A percentile compares a stretch with the other conserved stretches of the same genome.
These are phyloP conservation scores for Chlorencoelia australis DNA, from an alignment of 2,329 filamentous ascomycete species.

Conservation along the genomic window DNA sequence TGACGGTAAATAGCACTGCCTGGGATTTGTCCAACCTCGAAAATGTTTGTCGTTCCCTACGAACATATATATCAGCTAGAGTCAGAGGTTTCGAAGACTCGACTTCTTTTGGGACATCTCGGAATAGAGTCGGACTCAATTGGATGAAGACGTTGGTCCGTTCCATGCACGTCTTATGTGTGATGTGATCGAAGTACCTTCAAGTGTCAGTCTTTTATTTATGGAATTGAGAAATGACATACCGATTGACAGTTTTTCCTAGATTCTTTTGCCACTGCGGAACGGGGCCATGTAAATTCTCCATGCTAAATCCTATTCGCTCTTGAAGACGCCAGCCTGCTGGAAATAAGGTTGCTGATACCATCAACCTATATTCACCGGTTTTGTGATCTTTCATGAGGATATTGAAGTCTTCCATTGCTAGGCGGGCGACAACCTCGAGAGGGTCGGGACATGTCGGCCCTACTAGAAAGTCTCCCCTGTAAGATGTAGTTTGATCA, in stretches of 20 bases:
- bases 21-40: slow-evolving; percentile 33
- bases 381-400: slow-evolving; percentile 34
- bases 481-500: slow-evolving; percentile 32
- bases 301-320: slow-evolving; percentile 39
- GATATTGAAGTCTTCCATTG: slow-evolving; percentile 42
- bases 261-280: slow-evolving; percentile 39
- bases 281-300: slow-evolving; percentile 36
- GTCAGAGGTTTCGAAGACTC: slow-evolving; percentile 16
- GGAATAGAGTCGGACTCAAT: slow-evolving; percentile 35
- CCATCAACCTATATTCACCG: slow-evolving; percentile 37
- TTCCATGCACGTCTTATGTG: slow-evolving; percentile 35
- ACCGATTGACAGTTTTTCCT: slow-evolving; percentile 34
- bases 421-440: slow-evolving; percentile 39
- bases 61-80: slow-evolving; percentile 33
- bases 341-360: slow-evolving; percentile 42
- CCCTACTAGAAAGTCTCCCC: slow-evolving; percentile 34
- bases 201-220: slow-evolving; percentile 3
- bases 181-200: slow-evolving; percentile 37
- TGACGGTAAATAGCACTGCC: slow-evolving; percentile 39
- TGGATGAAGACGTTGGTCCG: slow-evolving; percentile 41
- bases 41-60: slow-evolving; percentile 41
- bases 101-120: slow-evolving; percentile 33
- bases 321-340: slow-evolving; percentile 40
- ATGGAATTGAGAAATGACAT: slow-evolving; percentile 8
- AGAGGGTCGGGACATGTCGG: slow-evolving; percentile 32